A percentile compares a stretch with the other conserved stretches of the same genome.
Evolutionary conservation across 2,329 filamentous ascomycete genomes (phyloP).

Genomic region (Byssoonygena ceratinophila): DNA sequence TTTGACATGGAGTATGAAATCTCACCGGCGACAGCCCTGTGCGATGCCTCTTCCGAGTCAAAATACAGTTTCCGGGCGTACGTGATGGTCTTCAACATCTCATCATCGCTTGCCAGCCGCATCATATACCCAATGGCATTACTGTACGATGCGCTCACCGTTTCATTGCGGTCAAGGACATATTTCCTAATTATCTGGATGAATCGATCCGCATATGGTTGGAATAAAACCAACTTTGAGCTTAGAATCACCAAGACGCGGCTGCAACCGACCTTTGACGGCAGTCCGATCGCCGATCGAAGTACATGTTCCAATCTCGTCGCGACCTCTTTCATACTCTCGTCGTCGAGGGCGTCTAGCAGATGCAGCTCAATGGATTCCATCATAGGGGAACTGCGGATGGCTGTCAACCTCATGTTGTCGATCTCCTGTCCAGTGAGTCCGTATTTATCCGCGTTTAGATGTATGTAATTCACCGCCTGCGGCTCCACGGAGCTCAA

Average conservation of each 20-base stretch:
- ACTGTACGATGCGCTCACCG: constrained; percentile 82
- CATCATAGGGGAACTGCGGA: constrained; percentile 78
- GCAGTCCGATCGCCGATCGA: constrained; percentile 77
- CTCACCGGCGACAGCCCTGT: constrained; percentile 67
- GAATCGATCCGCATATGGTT: constrained; percentile 63
- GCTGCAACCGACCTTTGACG: constrained; percentile 85
- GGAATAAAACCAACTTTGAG: constrained; percentile 64
- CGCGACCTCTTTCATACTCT: constrained; percentile 64
- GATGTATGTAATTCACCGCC: constrained; percentile 81
- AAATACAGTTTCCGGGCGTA: constrained; percentile 65
- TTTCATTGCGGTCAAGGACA: constrained; percentile 83
- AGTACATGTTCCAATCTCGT: constrained; percentile 66
- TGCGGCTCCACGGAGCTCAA: constrained; percentile 83
- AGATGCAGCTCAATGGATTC: constrained; percentile 77
- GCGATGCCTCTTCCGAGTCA: constrained; percentile 62
- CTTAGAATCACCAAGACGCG: constrained; percentile 75
- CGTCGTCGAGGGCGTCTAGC: constrained; percentile 68
- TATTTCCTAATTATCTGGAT: constrained; percentile 69
- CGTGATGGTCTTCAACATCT: constrained; percentile 44
- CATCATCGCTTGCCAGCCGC: constrained; percentile 50
- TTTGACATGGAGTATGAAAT: constrained; percentile 75
- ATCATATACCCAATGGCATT: constrained; percentile 77
- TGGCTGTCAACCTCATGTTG: constrained; percentile 67
- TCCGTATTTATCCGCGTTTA: constrained; percentile 74
- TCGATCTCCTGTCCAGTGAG: constrained; percentile 84